These are phyloP conservation scores for Madurella fahalii DNA, from an alignment of 2,329 filamentous ascomycete species.

Conservation along the genomic window DNA sequence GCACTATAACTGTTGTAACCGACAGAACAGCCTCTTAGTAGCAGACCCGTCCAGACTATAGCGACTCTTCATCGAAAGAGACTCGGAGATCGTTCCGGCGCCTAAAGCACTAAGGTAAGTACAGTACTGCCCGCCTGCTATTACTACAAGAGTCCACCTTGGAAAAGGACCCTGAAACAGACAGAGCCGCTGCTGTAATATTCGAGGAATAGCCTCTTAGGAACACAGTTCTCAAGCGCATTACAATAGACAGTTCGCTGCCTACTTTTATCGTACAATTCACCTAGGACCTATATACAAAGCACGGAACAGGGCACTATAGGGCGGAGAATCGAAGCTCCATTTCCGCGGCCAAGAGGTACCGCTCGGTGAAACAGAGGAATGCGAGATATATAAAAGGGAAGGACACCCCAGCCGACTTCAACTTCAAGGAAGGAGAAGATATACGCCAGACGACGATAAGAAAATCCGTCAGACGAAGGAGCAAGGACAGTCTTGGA, in stretches of 20 bases:
- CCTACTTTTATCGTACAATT: slow-evolving; percentile 17
- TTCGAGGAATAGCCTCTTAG: slow-evolving; percentile 12
- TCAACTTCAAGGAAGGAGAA: not conserved
- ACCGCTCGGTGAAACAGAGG: not conserved
- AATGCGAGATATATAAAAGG: not conserved
- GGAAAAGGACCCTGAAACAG: too few species aligned
- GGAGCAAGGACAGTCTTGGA: slow-evolving; percentile 4
- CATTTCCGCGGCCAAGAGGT: not conserved
- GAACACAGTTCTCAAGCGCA: slow-evolving; percentile 7
- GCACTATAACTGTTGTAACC: too few species aligned
- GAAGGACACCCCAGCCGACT: not conserved
- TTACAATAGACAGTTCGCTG: slow-evolving; percentile 9
- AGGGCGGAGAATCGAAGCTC: not conserved
- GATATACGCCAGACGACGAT: slow-evolving; percentile 1
- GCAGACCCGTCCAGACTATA: too few species aligned
- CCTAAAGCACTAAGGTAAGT: too few species aligned
- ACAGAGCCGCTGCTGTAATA: too few species aligned
- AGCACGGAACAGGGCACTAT: not conserved
- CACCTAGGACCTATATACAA: not conserved
- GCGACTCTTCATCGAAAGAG: too few species aligned
- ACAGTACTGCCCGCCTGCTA: too few species aligned
- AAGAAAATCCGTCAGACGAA: slow-evolving; percentile 5
- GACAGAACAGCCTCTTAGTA: too few species aligned
- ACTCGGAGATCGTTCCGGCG: too few species aligned
- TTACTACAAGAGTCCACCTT: too few species aligned